Evolutionary conservation across 139 green algal genomes (phyloP), one percentile per base, ranked within the genome.

Genomic region (Chlorella sp.): DNA sequence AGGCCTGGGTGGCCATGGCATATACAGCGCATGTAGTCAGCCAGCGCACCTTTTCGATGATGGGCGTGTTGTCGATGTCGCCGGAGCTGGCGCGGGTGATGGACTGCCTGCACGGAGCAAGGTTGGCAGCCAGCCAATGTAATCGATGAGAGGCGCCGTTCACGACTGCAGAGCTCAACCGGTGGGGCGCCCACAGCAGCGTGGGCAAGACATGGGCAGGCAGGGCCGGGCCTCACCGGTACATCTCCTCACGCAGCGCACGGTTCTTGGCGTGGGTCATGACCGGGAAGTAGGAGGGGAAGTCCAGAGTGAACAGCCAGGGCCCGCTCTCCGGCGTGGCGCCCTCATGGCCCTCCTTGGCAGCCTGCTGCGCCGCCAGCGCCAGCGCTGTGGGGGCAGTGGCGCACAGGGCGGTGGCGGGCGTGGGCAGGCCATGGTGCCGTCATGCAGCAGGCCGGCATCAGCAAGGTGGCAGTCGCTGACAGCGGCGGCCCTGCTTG

Each of bases 271-370:
- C 91, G 88, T 99, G 96, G 34, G 89, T 93, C 83, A 98, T 92
- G 48, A 99, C 90, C 1, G 96, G 92, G 34, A 96, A 86, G 91
- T 97, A 98, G 64, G 85, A 95, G 44, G 97, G 97, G 74, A 97
- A 93, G 92, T 99, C 97, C 43, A 99, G 92, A 1, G 96, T 99
- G 86, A 99, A 91, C 22, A 98, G 86, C 96, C 96, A 99, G 34
- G 96, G 96, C 0, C 96, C 96, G 0, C 84, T 79, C 90, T 96
- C 94, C 8, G 93, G 28, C 30, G 94, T 98, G n/a, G 95, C 93
- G 30, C 79, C 91, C 82, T 94, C 90, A 62, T 97, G 93, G 0
- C 95, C 96, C 62, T 92, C 85, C 85, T 93, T 91, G 8, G 80
- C 58, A 24, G 87, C 90, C 79, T 92, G 89, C 91, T 94, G 90